Evolutionary conservation across 805 yeast species (phyloP), one percentile per base, ranked within the genome.

Genomic region (Ogataea methanolica): DNA sequence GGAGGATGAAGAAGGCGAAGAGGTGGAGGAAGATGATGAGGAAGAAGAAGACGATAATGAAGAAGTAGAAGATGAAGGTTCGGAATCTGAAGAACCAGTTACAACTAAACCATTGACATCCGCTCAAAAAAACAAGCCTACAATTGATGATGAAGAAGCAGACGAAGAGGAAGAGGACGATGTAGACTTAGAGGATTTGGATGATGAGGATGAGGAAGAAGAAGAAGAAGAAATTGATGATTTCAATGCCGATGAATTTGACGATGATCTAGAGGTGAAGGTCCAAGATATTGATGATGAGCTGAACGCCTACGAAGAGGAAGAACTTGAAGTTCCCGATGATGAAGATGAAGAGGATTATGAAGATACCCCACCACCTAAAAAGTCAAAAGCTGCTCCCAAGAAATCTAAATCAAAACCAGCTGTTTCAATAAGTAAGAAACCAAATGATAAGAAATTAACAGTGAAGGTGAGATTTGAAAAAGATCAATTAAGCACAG

Each of bases 401-500:
- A 41, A 41, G 43, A 39, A 34, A 19, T 15, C 31, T 26, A 43
- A 39, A 33, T 19, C 19, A 19, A 26, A 45, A 23, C n/a, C 47
- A 33, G 33, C 35, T 2, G 43, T 36, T 19, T 33, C 40, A 5
- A 29, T 39, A 15, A 44, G 39, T n/a, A 47, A 36, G 31, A 35
- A 37, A 16, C 65, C 44, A 68, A 69, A 36, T 26, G 31, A 26
- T 62, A 69, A 38, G 72, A 71, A 35, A 63, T 60, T 38, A 71
- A 68, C 22, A 34, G 44, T 47, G 12, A 47, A 44, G 21, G 45
- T 49, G 36, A 49, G 39, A 40, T 49, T 49, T 26, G 52, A 40
- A 17, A 39, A 43, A n/a, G 45, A 41, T 9, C 40, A 43, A n/a
- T 19, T 38, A 4, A 40, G 42, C 17, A 38, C 37, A 26, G 14